phyloP scores from a whole-genome alignment of 2,329 filamentous ascomycete species.

The Drechslerella stenobrocha region DNA sequence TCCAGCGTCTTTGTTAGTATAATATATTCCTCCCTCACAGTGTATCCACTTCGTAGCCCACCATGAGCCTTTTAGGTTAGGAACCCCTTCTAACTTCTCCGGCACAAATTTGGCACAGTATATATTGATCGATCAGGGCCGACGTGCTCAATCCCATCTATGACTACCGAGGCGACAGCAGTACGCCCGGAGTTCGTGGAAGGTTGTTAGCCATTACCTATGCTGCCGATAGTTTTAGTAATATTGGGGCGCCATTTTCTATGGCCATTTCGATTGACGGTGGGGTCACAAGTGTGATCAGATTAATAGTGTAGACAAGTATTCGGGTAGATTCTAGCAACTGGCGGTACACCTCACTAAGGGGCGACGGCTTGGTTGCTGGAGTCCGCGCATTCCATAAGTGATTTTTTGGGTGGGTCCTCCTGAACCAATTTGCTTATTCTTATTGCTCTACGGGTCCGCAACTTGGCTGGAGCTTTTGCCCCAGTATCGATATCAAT shows the following conservation, averaged over 20 bases:
- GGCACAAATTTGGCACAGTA: slow-evolving; percentile 56
- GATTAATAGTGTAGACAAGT: no score
- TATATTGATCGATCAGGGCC: slow-evolving; percentile 53
- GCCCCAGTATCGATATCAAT: no score
- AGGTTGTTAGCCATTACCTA: slow-evolving; percentile 1
- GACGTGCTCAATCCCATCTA: slow-evolving; percentile 28
- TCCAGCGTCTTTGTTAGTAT: slow-evolving; percentile 53
- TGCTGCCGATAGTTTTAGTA: not conserved
- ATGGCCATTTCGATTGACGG: not conserved
- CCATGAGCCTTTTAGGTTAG: slow-evolving; percentile 58
- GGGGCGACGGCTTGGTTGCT: no score
- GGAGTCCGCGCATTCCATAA: no score
- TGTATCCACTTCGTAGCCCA: slow-evolving; percentile 57
- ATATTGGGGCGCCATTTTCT: no score
- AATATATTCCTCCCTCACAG: slow-evolving; percentile 56
- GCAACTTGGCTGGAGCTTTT: no score
- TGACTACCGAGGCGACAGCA: slow-evolving; percentile 13
- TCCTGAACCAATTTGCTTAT: no score
- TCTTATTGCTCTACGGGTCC: no score
- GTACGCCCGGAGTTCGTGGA: slow-evolving; percentile 29
- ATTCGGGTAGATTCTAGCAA: no score
- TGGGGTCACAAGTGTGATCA: no score
- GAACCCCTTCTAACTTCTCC: slow-evolving; percentile 55
- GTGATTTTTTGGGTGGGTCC: no score
- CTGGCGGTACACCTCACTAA: no score